Evolutionary conservation across 495 filamentous ascomycete species (phyloP).

Genomic region (Podospora pseudocomata): DNA sequence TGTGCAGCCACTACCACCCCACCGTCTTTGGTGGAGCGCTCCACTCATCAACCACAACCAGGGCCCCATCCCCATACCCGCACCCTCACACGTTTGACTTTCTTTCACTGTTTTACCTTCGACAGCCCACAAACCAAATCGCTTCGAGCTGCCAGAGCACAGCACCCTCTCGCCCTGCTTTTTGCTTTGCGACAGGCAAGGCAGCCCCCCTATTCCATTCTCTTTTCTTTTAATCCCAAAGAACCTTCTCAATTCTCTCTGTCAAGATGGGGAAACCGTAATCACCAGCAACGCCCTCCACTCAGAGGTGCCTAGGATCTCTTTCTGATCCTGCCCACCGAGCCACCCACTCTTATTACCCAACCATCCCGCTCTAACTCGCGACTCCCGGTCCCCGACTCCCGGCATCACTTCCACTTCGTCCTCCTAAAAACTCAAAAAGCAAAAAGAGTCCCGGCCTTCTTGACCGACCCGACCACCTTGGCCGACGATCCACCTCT

Average conservation of each 20-base stretch:
- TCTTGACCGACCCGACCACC: neutral
- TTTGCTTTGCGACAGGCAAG: neutral
- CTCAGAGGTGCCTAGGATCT: neutral
- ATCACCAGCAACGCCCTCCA: slow-evolving; percentile 1
- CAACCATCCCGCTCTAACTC: neutral
- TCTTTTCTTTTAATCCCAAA: neutral
- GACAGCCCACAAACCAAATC: neutral
- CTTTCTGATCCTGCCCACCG: neutral
- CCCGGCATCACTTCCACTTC: neutral
- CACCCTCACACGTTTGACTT: neutral
- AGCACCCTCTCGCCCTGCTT: neutral
- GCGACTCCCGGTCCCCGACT: neutral
- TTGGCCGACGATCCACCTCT: slow-evolving; percentile 3
- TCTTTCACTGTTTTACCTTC: neutral
- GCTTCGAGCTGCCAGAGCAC: neutral
- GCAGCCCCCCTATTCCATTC: neutral
- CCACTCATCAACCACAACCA: neutral
- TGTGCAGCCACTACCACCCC: neutral
- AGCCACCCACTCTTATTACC: neutral
- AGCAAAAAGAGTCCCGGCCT: neutral
- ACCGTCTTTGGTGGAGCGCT: neutral
- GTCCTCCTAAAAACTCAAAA: neutral
- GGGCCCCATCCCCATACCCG: neutral
- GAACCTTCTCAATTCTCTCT: neutral
- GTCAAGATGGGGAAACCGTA: neutral